phyloP scores from a whole-genome alignment of 148 eudicot genomes.

The Arbutus unedo region DNA sequence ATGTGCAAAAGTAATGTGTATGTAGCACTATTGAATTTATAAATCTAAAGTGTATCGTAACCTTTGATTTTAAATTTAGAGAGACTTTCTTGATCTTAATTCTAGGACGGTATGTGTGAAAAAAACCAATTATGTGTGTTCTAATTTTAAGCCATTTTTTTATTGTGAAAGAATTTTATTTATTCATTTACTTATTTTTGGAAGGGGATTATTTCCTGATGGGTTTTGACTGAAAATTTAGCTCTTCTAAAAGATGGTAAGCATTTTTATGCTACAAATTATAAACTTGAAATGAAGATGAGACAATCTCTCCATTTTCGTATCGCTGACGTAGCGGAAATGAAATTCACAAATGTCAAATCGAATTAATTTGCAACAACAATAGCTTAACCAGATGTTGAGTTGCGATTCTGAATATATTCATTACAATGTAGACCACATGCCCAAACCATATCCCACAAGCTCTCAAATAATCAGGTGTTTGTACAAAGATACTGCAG shows the following conservation, averaged over 20 bases:
- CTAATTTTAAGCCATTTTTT: no score
- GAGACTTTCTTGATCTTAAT: no score
- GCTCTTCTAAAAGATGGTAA: not conserved
- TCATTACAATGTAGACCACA: not conserved
- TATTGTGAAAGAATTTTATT: no score
- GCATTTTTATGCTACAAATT: not conserved
- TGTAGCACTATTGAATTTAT: no score
- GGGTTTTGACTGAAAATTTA: not conserved
- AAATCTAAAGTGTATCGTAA: no score
- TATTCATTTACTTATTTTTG: not conserved
- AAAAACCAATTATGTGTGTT: no score
- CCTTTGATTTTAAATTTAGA: no score
- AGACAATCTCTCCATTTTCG: not conserved
- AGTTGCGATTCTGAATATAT: not conserved
- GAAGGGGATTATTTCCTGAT: not conserved
- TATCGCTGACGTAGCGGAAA: not conserved
- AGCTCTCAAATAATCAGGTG: not conserved
- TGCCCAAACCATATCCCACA: not conserved
- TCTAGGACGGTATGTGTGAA: no score
- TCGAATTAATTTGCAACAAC: no score
- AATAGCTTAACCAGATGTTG: not conserved
- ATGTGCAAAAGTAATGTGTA: no score
- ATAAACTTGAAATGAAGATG: not conserved
- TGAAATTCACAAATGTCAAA: not conserved
- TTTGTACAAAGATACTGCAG: not conserved